Base-by-base conservation (phyloP, 306 rosid genomes). In the Medicago arabica region DNA sequence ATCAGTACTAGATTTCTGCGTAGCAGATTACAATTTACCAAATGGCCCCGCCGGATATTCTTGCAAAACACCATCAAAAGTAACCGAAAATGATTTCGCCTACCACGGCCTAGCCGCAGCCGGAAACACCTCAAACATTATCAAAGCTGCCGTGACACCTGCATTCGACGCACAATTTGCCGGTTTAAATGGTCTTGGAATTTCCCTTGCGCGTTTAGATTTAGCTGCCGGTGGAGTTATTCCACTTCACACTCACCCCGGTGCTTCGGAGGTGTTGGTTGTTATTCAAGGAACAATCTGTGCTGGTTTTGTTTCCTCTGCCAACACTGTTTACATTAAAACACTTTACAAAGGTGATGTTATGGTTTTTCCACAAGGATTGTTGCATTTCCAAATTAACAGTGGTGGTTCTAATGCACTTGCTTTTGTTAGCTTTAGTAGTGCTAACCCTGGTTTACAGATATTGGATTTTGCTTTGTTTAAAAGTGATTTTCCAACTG, bases 181-280 rank as follows among this genome's bases (percentile, higher is more conserved):
- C 0, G 96, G 96, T 4, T 61, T 90, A 13, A 95, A 92, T 9
- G 96, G 98, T 69, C 95, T 90, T 0, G 98, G 93, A 2, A 41
- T 95, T 15, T 95, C 97, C 6, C 0, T 81, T 0, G 89, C 85
- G 0, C 96, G 95, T 12, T 41, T 87, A 0, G 98, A 95, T 83
- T 43, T 95, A 2, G 96, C 85, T 0, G 7, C 14, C 0, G 86
- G 67, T 0, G 97, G 98, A 4, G 95, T 90, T 2, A 67, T 92
- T 16, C 96, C 98, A 5, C 80, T 95, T 7, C 97, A 95, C 81
- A 89, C 96, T 0, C 98, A 95, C 83, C 97, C 89, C 0, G 91
- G 92, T 0, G 98, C 74, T 39, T 82, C 89, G 2, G 96, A 92
- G 39, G 6, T 83, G 2, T 69, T 92, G 5, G 4, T 84, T 7